Percentiles rank a stretch among this genome's conserved stretches.
Conservation (phyloP, 768 basidiomycete species). For the Pleurotus eryngii region DNA sequence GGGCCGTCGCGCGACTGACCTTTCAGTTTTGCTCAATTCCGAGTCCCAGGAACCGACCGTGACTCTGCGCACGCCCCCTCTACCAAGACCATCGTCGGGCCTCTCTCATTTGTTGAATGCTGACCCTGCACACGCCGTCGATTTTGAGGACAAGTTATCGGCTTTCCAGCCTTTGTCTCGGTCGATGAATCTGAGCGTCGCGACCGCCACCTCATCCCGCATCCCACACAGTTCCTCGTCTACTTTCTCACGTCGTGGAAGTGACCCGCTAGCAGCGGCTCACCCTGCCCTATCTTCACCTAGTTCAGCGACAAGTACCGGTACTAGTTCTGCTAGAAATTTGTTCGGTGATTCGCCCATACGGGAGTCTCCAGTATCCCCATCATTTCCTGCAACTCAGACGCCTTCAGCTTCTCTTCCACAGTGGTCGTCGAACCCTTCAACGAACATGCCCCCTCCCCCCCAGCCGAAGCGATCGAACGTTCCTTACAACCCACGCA, state of each 20-base stretch:
- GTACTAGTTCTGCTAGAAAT: slow-evolving; percentile 1
- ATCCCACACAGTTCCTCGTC: slow-evolving; percentile 8
- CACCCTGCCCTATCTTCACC: slow-evolving; percentile 8
- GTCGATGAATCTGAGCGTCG: slow-evolving; percentile 13
- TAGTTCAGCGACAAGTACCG: slow-evolving; percentile 5
- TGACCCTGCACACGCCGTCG: slow-evolving; percentile 13
- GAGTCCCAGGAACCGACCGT: slow-evolving; percentile 32
- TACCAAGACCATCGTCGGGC: slow-evolving; percentile 37
- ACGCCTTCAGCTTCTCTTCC: slow-evolving; percentile 32
- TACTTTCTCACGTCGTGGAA: slow-evolving; percentile 22
- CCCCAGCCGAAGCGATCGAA: slow-evolving; percentile 30
- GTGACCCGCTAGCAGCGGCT: slow-evolving; percentile 21
- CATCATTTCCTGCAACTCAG: slow-evolving; percentile 20
- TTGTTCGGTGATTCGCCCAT: slow-evolving; percentile 6
- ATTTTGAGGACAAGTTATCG: slow-evolving; percentile 28
- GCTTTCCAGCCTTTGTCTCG: slow-evolving; percentile 27
- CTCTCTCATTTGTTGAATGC: slow-evolving; percentile 37
- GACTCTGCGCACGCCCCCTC: slow-evolving; percentile 23
- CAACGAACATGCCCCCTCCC: slow-evolving; percentile 28
- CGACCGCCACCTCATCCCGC: slow-evolving; percentile 13
- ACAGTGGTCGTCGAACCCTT: slow-evolving; percentile 29
- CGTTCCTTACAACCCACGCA: slow-evolving; percentile 63
- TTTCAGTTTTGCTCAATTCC: slow-evolving; percentile 74
- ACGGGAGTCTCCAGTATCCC: slow-evolving; percentile 2
- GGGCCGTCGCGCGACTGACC: slow-evolving; percentile 68